phyloP scores from a whole-genome alignment of 805 yeast species.

The Sungouiella blattae region DNA sequence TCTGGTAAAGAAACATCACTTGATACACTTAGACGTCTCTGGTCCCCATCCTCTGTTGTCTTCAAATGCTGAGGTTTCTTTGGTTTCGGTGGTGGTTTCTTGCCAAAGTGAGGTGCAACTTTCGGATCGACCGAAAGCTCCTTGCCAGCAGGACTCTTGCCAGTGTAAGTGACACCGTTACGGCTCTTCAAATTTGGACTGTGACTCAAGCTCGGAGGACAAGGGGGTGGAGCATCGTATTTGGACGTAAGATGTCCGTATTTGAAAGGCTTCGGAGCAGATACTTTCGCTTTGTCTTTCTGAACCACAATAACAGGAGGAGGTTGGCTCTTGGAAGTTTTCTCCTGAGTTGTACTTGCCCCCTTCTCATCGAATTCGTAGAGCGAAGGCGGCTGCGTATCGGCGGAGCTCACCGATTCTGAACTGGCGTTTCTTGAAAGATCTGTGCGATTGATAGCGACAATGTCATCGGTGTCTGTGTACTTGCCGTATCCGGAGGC shows the following conservation, averaged over 20 bases:
- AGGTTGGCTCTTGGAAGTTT: neutral
- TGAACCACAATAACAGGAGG: too few species aligned
- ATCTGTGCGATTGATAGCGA: constrained; percentile 22
- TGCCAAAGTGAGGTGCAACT: constrained; percentile 6
- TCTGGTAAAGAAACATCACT: constrained; percentile 48
- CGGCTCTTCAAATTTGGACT: too few species aligned
- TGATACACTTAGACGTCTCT: constrained; percentile 28
- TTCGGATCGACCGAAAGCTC: neutral
- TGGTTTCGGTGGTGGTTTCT: constrained; percentile 61
- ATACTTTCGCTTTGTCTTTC: constrained; percentile 2
- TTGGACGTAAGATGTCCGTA: too few species aligned
- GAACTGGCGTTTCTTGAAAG: constrained; percentile 22
- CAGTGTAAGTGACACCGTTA: too few species aligned
- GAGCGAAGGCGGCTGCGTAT: neutral
- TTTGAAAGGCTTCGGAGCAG: constrained; percentile 1
- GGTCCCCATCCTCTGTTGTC: constrained; percentile 21
- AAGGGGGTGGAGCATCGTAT: constrained; percentile 30
- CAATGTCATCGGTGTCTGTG: constrained; percentile 40
- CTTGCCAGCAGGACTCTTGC: constrained; percentile 2
- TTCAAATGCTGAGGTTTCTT: constrained; percentile 56
- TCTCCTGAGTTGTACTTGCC: too few species aligned
- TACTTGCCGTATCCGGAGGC: constrained; percentile 83
- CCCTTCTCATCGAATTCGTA: neutral
- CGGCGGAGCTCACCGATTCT: constrained; percentile 16
- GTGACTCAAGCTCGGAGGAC: constrained; percentile 24